Base-by-base conservation (phyloP, 768 basidiomycete genomes). In the Boletus barrowsii region DNA sequence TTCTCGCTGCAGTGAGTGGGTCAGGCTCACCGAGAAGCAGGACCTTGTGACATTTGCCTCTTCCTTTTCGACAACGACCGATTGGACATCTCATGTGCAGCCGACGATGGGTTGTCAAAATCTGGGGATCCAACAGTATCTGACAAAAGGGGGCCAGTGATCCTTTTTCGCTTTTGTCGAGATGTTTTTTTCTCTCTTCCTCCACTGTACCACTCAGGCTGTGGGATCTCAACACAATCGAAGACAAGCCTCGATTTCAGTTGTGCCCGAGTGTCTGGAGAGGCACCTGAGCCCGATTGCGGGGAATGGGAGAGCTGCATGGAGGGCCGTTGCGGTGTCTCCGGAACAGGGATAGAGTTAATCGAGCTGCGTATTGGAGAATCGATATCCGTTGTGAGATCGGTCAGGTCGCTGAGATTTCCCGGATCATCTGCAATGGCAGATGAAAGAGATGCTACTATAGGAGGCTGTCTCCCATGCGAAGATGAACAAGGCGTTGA, bases 21-120 rank as follows among this genome's bases (percentile, higher is more conserved):
- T 53, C 53, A 50, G 54, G 60, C 67, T 68, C 63, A 68, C 67
- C 66, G 68, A 58, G 67, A 63, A 70, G 60, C 66, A 56, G 63
- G 46, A 58, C 67, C 57, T 49, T 44, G 60, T 9, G 54, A 35
- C 26, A 42, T 42, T 47, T 59, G 65, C 44, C 51, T 62, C 51
- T 60, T 68, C 54, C 54, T 68, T 49, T 49, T 57, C 0, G 49
- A 26, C 36, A 24, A 37, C 11, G 55, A 35, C 36, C 40, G 51
- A 45, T 4, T 30, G 4, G 45, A 14, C 35, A n/a, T 35, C 20
- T 47, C 55, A 47, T 48, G 58, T 3, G 32, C 9, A 5, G 10
- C 10, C 13, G n/a, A 43, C 22, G 44, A 30, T 2, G 22, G 41
- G 24, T 35, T 14, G 35, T 54, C 42, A 26, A 53, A 42, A 11